Percentiles rank a stretch among this genome's conserved stretches.
Evolutionary conservation across 2,329 filamentous ascomycete genomes (phyloP).

Genomic region (Fusarium sp.): DNA sequence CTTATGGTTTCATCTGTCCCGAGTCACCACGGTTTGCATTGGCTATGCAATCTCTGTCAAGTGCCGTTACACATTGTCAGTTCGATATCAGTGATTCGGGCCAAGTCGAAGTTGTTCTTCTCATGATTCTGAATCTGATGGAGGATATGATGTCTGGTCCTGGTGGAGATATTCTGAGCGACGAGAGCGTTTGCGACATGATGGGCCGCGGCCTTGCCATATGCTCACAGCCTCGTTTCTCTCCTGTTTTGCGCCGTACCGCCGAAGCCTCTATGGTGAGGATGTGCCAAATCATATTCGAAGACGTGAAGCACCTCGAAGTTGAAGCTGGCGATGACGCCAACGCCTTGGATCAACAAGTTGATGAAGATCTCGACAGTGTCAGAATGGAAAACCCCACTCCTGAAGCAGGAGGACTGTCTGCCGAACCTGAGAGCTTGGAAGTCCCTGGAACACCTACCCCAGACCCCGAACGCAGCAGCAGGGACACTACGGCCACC

Average conservation of each 20-base stretch:
- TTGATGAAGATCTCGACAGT: slow-evolving; percentile 76
- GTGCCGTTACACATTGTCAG: slow-evolving; percentile 95
- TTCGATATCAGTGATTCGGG: slow-evolving; percentile 97
- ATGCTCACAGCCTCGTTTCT: slow-evolving; percentile 93
- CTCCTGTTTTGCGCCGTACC: slow-evolving; percentile 87
- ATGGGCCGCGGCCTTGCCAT: slow-evolving; percentile 98
- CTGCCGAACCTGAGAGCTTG: slow-evolving; percentile 33
- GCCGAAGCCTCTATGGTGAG: slow-evolving; percentile 98
- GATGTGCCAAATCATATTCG: slow-evolving; percentile 99
- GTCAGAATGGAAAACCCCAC: slow-evolving; percentile 77
- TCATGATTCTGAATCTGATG: slow-evolving; percentile 97
- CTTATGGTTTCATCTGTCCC: slow-evolving; percentile 89
- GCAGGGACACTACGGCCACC: slow-evolving; percentile 67
- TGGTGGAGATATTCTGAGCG: slow-evolving; percentile 91
- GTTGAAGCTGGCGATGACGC: slow-evolving; percentile 76
- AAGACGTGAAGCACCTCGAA: slow-evolving; percentile 85
- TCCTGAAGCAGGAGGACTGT: slow-evolving; percentile 35
- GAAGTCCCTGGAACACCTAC: slow-evolving; percentile 31
- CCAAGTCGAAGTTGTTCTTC: slow-evolving; percentile 92
- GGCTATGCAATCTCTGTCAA: slow-evolving; percentile 94
- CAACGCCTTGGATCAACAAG: slow-evolving; percentile 73
- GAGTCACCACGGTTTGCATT: slow-evolving; percentile 88
- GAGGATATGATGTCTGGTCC: slow-evolving; percentile 97
- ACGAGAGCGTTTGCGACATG: slow-evolving; percentile 99
- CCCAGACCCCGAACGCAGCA: slow-evolving; percentile 45